These are phyloP conservation scores for Pseudotsuga menziesii DNA, from an alignment of 75 land plant species.

Conservation along the genomic window DNA sequence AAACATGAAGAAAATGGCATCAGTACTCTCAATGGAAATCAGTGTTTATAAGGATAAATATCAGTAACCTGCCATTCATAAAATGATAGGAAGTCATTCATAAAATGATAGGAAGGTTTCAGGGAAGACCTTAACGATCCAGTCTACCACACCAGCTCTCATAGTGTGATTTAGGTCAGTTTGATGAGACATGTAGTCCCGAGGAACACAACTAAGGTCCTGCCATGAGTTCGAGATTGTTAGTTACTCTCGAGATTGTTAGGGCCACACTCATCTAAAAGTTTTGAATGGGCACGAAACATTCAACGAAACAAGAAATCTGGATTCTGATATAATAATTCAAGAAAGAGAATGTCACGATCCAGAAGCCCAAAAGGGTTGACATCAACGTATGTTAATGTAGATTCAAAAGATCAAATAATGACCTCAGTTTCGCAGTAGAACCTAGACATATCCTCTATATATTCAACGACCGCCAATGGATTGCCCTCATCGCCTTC, in stretches of 20 bases:
- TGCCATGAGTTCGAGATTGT: background rate
- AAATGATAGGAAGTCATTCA: background rate
- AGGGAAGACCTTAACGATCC: constrained; percentile 76
- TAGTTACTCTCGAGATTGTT: background rate
- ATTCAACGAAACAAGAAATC: background rate
- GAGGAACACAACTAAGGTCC: constrained; percentile 40
- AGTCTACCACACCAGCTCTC: constrained; percentile 86
- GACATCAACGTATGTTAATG: background rate
- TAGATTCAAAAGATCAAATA: background rate
- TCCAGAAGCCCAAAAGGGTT: background rate
- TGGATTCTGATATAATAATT: background rate
- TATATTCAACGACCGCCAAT: constrained; percentile 23
- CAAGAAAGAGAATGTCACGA: background rate
- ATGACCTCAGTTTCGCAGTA: constrained; percentile 24
- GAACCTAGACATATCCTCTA: constrained; percentile 22
- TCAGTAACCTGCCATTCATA: background rate
- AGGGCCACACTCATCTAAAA: too few relatives aligned
- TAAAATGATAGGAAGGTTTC: background rate
- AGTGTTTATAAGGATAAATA: background rate
- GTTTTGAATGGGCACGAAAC: too few relatives aligned
- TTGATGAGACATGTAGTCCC: constrained; percentile 69
- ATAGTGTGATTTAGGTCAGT: constrained; percentile 70
- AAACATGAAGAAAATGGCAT: background rate
- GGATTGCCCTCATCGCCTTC: constrained; percentile 16
- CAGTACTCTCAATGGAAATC: background rate